Evolutionary conservation across 148 eudicot genomes (phyloP).

Genomic region (Camellia lanceoleosa): DNA sequence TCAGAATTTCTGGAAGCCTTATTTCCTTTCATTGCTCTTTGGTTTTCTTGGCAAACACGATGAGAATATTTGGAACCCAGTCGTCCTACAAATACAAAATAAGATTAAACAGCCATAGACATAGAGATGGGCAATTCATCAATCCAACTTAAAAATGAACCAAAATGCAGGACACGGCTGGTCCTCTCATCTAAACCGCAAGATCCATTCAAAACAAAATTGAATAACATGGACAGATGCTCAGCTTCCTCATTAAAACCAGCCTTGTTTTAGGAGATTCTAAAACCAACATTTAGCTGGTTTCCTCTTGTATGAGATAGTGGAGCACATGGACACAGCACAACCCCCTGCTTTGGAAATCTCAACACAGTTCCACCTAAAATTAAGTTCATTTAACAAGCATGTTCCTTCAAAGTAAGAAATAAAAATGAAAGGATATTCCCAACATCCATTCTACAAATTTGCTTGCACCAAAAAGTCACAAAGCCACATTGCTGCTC

Average conservation of each 20-base stretch:
- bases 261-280: neutral
- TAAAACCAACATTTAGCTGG: neutral
- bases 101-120: neutral
- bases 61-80: conserved; percentile 36
- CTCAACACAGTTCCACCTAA: neutral
- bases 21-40: conserved; percentile 26
- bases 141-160: neutral
- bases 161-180: neutral
- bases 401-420: neutral
- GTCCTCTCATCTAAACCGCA: conserved; percentile 3
- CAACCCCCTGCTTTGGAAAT: neutral
- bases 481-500: neutral
- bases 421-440: neutral
- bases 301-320: neutral
- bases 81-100: conserved; percentile 10
- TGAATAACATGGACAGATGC: neutral
- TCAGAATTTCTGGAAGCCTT: conserved; percentile 32
- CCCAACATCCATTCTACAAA: neutral
- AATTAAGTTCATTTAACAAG: neutral
- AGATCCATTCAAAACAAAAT: neutral
- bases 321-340: neutral
- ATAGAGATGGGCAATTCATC: neutral
- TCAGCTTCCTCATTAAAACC: neutral
- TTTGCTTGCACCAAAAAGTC: neutral
- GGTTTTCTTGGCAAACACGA: conserved; percentile 40